phyloP scores from a whole-genome alignment of 202 grass and related monocot genomes.

The Panicum hallii region DNA sequence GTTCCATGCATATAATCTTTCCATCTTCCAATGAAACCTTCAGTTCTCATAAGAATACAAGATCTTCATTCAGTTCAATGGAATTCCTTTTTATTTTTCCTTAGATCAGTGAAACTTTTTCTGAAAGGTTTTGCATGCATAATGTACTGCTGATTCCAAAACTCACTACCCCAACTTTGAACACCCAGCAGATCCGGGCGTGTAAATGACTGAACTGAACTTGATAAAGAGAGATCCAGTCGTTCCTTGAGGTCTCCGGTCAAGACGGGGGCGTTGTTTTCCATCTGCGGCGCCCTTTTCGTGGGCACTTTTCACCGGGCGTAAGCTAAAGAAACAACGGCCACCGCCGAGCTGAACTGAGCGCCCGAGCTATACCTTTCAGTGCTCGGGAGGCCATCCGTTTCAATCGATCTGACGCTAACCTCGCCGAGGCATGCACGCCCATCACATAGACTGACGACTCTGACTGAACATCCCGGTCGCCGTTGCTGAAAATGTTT shows the following conservation, averaged over 20 bases:
- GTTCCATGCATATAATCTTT: not conserved
- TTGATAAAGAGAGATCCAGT: conserved; percentile 13
- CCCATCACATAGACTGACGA: not conserved
- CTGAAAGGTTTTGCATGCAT: not conserved
- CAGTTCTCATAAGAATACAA: not conserved
- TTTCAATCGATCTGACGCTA: conserved; percentile 34
- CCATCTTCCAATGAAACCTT: too few species aligned
- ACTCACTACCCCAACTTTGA: not conserved
- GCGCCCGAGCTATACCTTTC: conserved; percentile 21
- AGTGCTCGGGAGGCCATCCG: conserved; percentile 10
- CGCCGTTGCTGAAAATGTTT: conserved; percentile 17
- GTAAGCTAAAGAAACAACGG: conserved; percentile 16
- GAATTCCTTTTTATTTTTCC: not conserved
- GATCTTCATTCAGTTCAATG: not conserved
- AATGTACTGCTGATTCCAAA: not conserved
- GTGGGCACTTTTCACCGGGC: conserved; percentile 27
- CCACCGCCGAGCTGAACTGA: not conserved
- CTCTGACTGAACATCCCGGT: conserved; percentile 8
- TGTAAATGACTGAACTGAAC: conserved; percentile 42
- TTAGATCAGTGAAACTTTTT: not conserved
- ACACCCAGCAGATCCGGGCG: not conserved
- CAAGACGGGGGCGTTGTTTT: conserved; percentile 35
- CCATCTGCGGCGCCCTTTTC: conserved; percentile 27
- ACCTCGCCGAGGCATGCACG: not conserved
- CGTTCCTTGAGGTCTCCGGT: conserved; percentile 23